Base-by-base conservation (phyloP, 768 basidiomycete species). In the Tulasnella sp. region DNA sequence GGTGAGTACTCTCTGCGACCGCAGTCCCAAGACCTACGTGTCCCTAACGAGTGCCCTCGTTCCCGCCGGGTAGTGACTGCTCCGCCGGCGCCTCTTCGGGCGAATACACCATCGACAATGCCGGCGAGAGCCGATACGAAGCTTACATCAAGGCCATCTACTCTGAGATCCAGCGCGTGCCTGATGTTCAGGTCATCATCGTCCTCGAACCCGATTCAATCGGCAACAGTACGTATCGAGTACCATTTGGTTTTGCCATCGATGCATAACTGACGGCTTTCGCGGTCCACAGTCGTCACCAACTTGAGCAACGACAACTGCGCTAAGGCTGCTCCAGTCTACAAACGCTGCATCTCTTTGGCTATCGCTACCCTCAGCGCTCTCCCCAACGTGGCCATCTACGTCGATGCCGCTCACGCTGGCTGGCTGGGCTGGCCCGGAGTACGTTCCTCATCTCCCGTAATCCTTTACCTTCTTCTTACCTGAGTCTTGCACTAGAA, bases 171-270 rank as follows among this genome's bases (percentile, higher is more conserved):
- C 32, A 36, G 66, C 85, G 42, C 74, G 78, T 34, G 52, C 77
- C 69, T 41, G 75, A 69, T 52, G 68, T 81, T 68, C 77, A 76
- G 36, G 78, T 81, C 69, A 75, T 78, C 52, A 59, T 78, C 22
- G 59, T 77, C 35, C 75, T 81, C 19, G 81, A 81, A 71, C 78
- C 80, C 11, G 81, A 81, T 65, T 77, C 80, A 0, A 76, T 80
- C 47, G 80, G 77, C 2, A 81, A 81, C 66, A 34, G 80, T 59
- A 78, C 35, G 67, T 69, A 7, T n/a, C 19, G 6, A 40, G 5
- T 68, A n/a, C 22, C 41, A n/a, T 35, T 4, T 11, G n/a, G 34
- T 22, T n/a, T 22, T 11, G 17, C 12, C 14, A 12, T 80, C 68
- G 78, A 77, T 11, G 22, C 22, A 4, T 32, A 67, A 79, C 79